phyloP scores from a whole-genome alignment of 805 yeast species.

The Metschnikowia bowlesiae region DNA sequence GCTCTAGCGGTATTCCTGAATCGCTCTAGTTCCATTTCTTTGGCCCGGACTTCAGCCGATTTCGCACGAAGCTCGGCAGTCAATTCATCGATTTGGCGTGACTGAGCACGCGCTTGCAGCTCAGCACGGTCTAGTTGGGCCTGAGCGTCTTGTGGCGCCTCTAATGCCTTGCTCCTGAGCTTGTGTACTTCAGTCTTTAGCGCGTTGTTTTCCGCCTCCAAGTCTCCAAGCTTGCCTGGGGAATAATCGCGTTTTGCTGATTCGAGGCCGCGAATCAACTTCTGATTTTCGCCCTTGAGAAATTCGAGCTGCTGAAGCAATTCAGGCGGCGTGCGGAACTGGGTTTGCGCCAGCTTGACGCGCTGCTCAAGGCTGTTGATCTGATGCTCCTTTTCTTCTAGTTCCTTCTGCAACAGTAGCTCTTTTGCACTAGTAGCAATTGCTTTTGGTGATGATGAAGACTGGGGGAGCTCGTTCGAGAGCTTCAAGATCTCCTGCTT shows the following conservation, averaged over 20 bases:
- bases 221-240: conserved; percentile 2
- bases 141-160: conserved; percentile 9
- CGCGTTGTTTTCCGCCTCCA: conserved; percentile 12
- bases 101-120: background rate
- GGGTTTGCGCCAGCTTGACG: background rate
- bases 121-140: conserved; percentile 4
- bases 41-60: background rate
- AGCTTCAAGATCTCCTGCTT: conserved; percentile 14
- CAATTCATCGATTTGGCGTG: conserved; percentile 1
- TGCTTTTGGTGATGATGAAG: background rate
- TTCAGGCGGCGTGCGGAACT: conserved; percentile 12
- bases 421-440: background rate
- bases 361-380: conserved; percentile 7
- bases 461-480: conserved; percentile 4
- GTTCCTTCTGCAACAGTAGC: conserved; percentile 5
- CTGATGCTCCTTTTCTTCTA: conserved; percentile 13
- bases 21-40: background rate
- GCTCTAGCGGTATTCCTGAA: background rate
- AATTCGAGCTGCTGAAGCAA: conserved; percentile 17
- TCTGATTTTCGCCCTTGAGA: conserved; percentile 18
- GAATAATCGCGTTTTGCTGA: background rate
- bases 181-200: conserved; percentile 12
- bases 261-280: conserved; percentile 15
- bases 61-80: background rate
- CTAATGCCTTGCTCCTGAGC: conserved; percentile 5